Conservation (phyloP, 2,329 filamentous ascomycete species). For the Corniculantispora saksenae region DNA sequence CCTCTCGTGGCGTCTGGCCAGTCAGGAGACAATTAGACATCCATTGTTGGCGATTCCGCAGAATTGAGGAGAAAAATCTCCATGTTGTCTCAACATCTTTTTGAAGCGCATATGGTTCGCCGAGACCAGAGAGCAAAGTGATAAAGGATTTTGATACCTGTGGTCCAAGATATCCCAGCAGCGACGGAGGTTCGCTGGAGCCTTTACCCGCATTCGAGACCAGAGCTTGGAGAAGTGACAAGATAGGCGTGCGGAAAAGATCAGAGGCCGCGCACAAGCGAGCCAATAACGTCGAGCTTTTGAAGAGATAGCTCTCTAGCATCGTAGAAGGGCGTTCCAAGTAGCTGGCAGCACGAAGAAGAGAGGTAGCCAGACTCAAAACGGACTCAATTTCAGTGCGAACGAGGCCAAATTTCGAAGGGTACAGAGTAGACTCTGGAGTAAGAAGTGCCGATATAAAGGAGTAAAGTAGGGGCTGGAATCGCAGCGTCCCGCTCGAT, state of each 20-base stretch:
- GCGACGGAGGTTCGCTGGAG: slow-evolving; percentile 79
- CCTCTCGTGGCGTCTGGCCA: slow-evolving; percentile 78
- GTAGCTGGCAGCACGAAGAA: slow-evolving; percentile 70
- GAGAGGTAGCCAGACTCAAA: slow-evolving; percentile 64
- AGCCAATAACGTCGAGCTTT: slow-evolving; percentile 73
- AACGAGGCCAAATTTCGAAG: slow-evolving; percentile 54
- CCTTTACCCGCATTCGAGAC: slow-evolving; percentile 68
- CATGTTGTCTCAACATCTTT: slow-evolving; percentile 71
- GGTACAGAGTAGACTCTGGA: slow-evolving; percentile 63
- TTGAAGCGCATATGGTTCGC: slow-evolving; percentile 69
- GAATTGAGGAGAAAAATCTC: slow-evolving; percentile 81
- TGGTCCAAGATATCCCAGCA: slow-evolving; percentile 86
- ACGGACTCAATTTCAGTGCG: slow-evolving; percentile 64
- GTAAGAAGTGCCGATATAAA: slow-evolving; percentile 53
- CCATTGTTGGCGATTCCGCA: slow-evolving; percentile 92
- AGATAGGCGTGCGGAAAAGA: slow-evolving; percentile 63
- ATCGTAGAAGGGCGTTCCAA: slow-evolving; percentile 63
- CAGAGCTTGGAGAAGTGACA: slow-evolving; percentile 71
- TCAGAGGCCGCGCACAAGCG: slow-evolving; percentile 73
- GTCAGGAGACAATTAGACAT: slow-evolving; percentile 92
- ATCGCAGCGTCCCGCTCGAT: slow-evolving; percentile 68
- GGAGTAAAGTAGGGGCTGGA: slow-evolving; percentile 74
- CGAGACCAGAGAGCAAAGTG: slow-evolving; percentile 72
- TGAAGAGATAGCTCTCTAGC: slow-evolving; percentile 79
- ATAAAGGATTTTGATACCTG: slow-evolving; percentile 84